Base-by-base conservation (phyloP, 345 rosid species). In the Garcia nutans region DNA sequence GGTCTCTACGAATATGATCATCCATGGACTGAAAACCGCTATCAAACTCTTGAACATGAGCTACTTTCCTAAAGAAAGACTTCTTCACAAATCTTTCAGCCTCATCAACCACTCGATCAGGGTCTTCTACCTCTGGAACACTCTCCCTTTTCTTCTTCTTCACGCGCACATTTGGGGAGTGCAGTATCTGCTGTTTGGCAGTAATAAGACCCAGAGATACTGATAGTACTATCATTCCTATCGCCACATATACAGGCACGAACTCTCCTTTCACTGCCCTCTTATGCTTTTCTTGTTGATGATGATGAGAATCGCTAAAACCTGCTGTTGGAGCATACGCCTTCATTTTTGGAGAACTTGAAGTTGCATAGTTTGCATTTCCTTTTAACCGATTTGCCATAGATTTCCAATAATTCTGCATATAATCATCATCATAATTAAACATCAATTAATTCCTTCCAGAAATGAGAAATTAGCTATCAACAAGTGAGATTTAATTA, bases 41-140 rank as follows among this genome's bases (percentile, higher is more conserved):
- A 3, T 85, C 81, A 6, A 72, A 74, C 49, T 88, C 92, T 67
- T 83, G 93, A 52, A 93, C 73, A 45, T 90, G 98, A 2, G 96
- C 96, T 11, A 90, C 70, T 70, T 90, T 93, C 83, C 97, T 86
- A 70, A 91, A 90, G 74, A 89, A 84, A 0, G 98, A 92, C 68
- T 80, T 87, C 45, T 83, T 83, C 0, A 80, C 3, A 1, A 88
- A 86, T 79, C 68, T 80, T 0, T 82, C 84, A 0, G 90, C 82
- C 59, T 90, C 91, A 2, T 85, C 73, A 50, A 85, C 45, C 42
- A 88, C 87, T 19, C 42, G 68, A 0, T 91, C 96, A 0, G 98
- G 97, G 24, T 90, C 87, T 41, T 80, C 88, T n/a, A 93, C 81
- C 79, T 96, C 99, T 0, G 91, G 91, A 8, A 93, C n/a, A 0